A percentile compares a stretch with the other conserved stretches of the same genome.
Conservation (phyloP, 2,329 filamentous ascomycete genomes). For the Microsporum ferrugineum region DNA sequence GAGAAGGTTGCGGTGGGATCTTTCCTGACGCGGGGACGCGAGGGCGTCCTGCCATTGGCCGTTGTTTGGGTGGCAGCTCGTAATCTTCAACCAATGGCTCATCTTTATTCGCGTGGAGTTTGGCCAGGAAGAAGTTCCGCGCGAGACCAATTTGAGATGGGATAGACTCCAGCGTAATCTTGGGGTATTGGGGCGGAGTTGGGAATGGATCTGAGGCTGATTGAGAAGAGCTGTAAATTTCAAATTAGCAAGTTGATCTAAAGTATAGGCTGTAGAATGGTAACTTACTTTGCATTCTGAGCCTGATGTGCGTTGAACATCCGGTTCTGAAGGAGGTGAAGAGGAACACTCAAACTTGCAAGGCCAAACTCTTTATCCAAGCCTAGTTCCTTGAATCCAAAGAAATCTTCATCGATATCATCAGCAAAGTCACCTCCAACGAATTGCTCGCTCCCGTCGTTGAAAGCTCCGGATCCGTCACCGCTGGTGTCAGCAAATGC, state of each 20-base stretch:
- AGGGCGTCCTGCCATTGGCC: conserved; percentile 38
- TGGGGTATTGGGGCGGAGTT: conserved; percentile 59
- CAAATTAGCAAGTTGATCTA: conserved; percentile 9
- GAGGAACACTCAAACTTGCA: conserved; percentile 75
- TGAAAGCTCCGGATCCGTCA: conserved; percentile 83
- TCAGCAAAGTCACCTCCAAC: conserved; percentile 94
- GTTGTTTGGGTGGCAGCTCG: conserved; percentile 84
- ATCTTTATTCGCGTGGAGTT: conserved; percentile 72
- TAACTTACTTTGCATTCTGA: conserved; percentile 50
- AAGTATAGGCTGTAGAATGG: conserved; percentile 3
- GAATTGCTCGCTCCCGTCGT: conserved; percentile 94
- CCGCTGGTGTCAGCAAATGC: conserved; percentile 68
- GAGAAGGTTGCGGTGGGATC: conserved; percentile 26
- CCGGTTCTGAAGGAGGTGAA: conserved; percentile 85
- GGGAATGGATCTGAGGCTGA: conserved; percentile 48
- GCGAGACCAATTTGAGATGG: conserved; percentile 74
- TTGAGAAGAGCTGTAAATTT: conserved; percentile 26
- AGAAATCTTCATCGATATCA: conserved; percentile 97
- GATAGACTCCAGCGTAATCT: conserved; percentile 68
- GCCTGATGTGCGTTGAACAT: conserved; percentile 77
- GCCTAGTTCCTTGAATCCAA: conserved; percentile 91
- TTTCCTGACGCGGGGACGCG: conserved; percentile 38
- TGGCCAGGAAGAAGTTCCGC: conserved; percentile 81
- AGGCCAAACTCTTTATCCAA: conserved; percentile 84
- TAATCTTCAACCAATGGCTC: conserved; percentile 85